These are phyloP conservation scores for Chondrostereum purpureum DNA, from an alignment of 1,284 basidiomycete genomes.

Conservation along the genomic window DNA sequence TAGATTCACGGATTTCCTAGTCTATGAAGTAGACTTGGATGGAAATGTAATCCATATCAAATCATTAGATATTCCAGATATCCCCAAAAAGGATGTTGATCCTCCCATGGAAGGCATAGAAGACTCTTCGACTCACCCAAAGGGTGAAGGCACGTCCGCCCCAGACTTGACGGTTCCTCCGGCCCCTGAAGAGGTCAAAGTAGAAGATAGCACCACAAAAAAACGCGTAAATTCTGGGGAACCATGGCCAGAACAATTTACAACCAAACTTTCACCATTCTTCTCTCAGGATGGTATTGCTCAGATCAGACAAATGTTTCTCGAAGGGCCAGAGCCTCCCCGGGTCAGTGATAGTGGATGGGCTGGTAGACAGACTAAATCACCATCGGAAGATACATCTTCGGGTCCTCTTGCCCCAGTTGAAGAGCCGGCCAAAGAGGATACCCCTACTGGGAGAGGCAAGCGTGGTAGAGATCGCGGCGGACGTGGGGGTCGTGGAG, in stretches of 20 bases:
- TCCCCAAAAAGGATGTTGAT: constrained; percentile 30
- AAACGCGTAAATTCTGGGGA: constrained; percentile 27
- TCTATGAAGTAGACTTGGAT: constrained; percentile 81
- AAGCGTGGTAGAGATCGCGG: constrained; percentile 37
- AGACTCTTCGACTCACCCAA: constrained; percentile 1
- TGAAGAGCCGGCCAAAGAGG: constrained; percentile 21
- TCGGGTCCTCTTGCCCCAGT: constrained; percentile 14
- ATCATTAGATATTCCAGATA: constrained; percentile 64
- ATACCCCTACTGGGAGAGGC: constrained; percentile 21
- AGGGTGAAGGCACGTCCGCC: constrained; percentile 1
- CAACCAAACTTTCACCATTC: constrained; percentile 48
- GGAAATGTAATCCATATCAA: constrained; percentile 75
- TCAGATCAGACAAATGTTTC: constrained; percentile 64
- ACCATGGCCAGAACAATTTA: constrained; percentile 64
- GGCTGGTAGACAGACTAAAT: constrained; percentile 41
- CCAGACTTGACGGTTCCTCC: constrained; percentile 4
- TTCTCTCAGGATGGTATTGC: constrained; percentile 55
- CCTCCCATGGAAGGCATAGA: not conserved
- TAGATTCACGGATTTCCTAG: constrained; percentile 93
- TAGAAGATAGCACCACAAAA: constrained; percentile 12
- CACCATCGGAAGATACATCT: constrained; percentile 22
- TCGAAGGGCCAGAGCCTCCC: constrained; percentile 72
- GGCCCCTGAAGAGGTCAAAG: constrained; percentile 8
- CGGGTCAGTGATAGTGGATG: constrained; percentile 62
- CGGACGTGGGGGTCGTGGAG: constrained; percentile 39